Evolutionary conservation across 1,284 basidiomycete genomes (phyloP).

Genomic region (Cutaneotrichosporon sp.): DNA sequence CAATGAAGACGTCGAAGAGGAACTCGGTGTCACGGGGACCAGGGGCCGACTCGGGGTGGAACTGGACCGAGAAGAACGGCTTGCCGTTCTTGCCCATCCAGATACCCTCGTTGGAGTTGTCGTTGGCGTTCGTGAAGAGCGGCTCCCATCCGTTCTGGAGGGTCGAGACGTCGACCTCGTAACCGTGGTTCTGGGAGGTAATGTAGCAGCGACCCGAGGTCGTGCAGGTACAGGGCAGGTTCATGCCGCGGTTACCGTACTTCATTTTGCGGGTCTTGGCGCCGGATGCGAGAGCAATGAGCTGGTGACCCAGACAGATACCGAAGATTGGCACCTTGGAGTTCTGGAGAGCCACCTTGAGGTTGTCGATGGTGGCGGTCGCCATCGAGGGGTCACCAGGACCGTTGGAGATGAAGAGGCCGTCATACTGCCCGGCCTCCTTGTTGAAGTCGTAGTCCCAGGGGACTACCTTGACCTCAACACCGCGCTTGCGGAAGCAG

Average conservation of each 20-base stretch:
- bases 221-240: conserved; percentile 94
- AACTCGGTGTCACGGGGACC: conserved; percentile 98
- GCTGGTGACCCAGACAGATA: conserved; percentile 97
- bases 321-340: conserved; percentile 88
- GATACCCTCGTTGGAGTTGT: conserved; percentile 95
- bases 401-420: conserved; percentile 95
- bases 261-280: conserved; percentile 97
- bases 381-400: conserved; percentile 94
- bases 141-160: conserved; percentile 86
- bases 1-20: conserved; percentile 95
- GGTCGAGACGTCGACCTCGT: conserved; percentile 79
- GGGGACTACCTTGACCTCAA: conserved; percentile 95
- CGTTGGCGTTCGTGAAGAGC: conserved; percentile 95
- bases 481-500: conserved; percentile 87
- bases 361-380: conserved; percentile 64
- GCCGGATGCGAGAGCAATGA: conserved; percentile 90
- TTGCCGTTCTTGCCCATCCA: conserved; percentile 71
- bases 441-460: conserved; percentile 90
- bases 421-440: conserved; percentile 79
- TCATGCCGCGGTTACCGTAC: conserved; percentile 98
- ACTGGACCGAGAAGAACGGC: conserved; percentile 99
- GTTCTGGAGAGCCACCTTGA: conserved; percentile 67
- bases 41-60: conserved; percentile 98
- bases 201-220: conserved; percentile 96
- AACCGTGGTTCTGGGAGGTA: conserved; percentile 99